Conservation (phyloP, 306 rosid genomes). For the Begonia fuchsioides region DNA sequence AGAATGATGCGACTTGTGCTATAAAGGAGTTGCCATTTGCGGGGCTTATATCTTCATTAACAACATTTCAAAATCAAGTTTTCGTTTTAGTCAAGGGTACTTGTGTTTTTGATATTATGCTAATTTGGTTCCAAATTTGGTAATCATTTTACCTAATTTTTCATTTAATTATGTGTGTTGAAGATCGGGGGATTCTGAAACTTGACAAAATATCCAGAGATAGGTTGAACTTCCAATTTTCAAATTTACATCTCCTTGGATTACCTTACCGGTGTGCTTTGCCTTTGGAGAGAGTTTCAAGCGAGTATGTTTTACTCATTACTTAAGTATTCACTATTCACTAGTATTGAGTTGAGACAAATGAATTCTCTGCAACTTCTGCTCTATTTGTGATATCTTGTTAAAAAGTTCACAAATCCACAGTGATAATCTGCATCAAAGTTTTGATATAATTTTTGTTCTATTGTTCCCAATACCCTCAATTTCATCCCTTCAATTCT, state of each 20-base stretch:
- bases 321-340: conserved; percentile 13
- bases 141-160: conserved; percentile 9
- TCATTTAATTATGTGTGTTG: conserved; percentile 18
- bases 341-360: background rate
- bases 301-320: conserved; percentile 29
- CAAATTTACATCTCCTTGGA: conserved; percentile 71
- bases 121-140: conserved; percentile 8
- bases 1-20: conserved; percentile 16
- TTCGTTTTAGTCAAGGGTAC: conserved; percentile 66
- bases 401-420: no score
- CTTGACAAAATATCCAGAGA: conserved; percentile 31
- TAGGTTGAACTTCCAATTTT: conserved; percentile 39
- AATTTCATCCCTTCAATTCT: background rate
- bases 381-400: no score
- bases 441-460: background rate
- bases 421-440: background rate
- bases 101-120: conserved; percentile 6
- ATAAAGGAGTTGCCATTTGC: conserved; percentile 34
- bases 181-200: conserved; percentile 75
- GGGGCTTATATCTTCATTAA: conserved; percentile 51
- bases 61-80: conserved; percentile 40
- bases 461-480: conserved; percentile 5
- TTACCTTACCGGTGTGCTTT: conserved; percentile 69
- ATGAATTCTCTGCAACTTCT: no score
- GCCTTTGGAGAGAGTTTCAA: conserved; percentile 39